Conservation (phyloP, 2,329 filamentous ascomycete species). For the Fusarium mundagurra region DNA sequence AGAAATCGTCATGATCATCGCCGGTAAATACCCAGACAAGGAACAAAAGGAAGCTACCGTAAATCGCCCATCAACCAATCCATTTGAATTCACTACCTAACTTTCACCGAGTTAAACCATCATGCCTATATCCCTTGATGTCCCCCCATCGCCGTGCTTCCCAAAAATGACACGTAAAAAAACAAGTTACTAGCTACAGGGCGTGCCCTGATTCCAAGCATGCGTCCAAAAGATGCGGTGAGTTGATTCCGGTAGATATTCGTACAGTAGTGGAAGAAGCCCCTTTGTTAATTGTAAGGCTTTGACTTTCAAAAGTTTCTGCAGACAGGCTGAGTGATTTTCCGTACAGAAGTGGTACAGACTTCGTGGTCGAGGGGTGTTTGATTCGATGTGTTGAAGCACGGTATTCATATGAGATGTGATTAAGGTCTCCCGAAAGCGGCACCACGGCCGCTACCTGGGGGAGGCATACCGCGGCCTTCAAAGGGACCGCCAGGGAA, state of each 20-base stretch:
- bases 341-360: slow-evolving; percentile 33
- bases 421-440: slow-evolving; percentile 47
- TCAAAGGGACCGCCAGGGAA: slow-evolving; percentile 63
- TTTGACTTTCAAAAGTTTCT: slow-evolving; percentile 17
- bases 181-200: slow-evolving; percentile 36
- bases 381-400: background rate
- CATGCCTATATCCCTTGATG: slow-evolving; percentile 38
- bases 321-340: slow-evolving; percentile 33
- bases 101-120: slow-evolving; percentile 37
- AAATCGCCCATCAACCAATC: slow-evolving; percentile 32
- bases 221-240: slow-evolving; percentile 23
- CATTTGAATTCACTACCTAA: slow-evolving; percentile 41
- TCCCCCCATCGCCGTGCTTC: slow-evolving; percentile 42
- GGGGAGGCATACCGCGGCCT: slow-evolving; percentile 64
- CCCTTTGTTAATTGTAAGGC: background rate
- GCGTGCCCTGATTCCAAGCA: slow-evolving; percentile 25
- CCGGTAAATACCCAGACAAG: background rate
- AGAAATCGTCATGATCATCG: background rate
- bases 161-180: slow-evolving; percentile 35
- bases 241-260: slow-evolving; percentile 29
- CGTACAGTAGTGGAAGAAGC: slow-evolving; percentile 29
- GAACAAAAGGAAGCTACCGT: background rate
- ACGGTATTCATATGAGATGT: background rate
- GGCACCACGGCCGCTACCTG: slow-evolving; percentile 51
- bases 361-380: background rate